Evolutionary conservation across 2,329 filamentous ascomycete genomes (phyloP).

Genomic region (Alternaria panax): DNA sequence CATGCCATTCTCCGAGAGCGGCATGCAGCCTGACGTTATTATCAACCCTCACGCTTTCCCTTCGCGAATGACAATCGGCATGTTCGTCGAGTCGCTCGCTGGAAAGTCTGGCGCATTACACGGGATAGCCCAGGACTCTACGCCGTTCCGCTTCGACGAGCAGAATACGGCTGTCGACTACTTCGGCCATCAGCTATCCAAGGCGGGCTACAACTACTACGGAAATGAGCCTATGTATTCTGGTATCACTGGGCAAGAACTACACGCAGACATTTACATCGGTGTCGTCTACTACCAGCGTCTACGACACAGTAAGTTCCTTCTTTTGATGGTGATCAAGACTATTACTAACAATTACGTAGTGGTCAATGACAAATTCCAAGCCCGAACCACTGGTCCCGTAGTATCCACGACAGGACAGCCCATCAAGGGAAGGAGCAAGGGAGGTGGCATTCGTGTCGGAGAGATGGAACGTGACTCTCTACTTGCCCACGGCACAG

Average conservation of each 20-base stretch:
- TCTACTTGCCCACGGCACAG: conserved; percentile 91
- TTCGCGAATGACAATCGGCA: conserved; percentile 99
- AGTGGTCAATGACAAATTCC: conserved; percentile 99
- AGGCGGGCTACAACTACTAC: conserved; percentile 96
- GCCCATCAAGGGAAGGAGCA: conserved; percentile 94
- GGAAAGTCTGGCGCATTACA: conserved; percentile 95
- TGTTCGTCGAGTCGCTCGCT: conserved; percentile 97
- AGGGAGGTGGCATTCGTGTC: conserved; percentile 97
- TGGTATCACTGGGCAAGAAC: conserved; percentile 80
- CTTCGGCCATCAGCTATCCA: conserved; percentile 94
- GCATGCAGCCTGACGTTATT: conserved; percentile 96
- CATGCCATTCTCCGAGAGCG: conserved; percentile 96
- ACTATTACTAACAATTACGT: not conserved
- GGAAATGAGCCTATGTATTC: conserved; percentile 99
- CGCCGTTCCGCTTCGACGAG: conserved; percentile 94
- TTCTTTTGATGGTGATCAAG: not conserved
- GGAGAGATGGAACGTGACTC: conserved; percentile 99
- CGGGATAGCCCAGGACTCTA: conserved; percentile 93
- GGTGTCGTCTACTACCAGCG: conserved; percentile 98
- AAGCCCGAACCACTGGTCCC: conserved; percentile 89
- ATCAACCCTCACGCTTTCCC: conserved; percentile 99
- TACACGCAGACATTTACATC: conserved; percentile 93
- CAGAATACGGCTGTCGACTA: conserved; percentile 90
- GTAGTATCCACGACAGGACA: conserved; percentile 91
- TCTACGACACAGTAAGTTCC: conserved; percentile 74